These are phyloP conservation scores for Candida sp. DNA, from an alignment of 1,139 yeast species.

Conservation along the genomic window DNA sequence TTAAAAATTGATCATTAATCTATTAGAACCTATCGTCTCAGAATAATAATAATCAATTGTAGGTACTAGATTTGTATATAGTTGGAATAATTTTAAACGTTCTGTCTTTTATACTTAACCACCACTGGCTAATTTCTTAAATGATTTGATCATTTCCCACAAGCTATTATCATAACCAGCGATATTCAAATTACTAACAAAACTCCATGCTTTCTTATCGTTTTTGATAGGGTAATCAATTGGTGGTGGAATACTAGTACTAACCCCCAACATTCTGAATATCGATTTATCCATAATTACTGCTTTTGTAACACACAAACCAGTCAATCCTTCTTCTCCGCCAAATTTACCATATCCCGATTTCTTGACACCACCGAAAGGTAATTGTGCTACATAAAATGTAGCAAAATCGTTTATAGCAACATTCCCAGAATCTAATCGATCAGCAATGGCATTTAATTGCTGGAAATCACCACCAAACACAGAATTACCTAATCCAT, in stretches of 20 bases:
- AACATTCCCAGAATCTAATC: constrained; percentile 79
- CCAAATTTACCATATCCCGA: constrained; percentile 98
- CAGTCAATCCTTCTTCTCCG: constrained; percentile 93
- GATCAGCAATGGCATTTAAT: constrained; percentile 60
- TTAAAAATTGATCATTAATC: too few species aligned
- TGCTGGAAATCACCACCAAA: constrained; percentile 62
- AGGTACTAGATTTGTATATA: too few species aligned
- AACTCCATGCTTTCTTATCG: constrained; percentile 81
- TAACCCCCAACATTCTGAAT: constrained; percentile 52
- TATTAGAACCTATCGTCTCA: too few species aligned
- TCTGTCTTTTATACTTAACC: constrained; percentile 11
- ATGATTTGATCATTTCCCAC: constrained; percentile 56
- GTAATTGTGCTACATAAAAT: constrained; percentile 89
- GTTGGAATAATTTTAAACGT: not conserved
- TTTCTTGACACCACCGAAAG: constrained; percentile 91
- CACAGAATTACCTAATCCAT: constrained; percentile 88
- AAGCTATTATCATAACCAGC: constrained; percentile 81
- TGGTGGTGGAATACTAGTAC: constrained; percentile 81
- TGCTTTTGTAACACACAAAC: constrained; percentile 81
- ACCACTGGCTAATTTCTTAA: constrained; percentile 38
- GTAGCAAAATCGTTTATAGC: constrained; percentile 98
- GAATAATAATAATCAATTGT: too few species aligned
- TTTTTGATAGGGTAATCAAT: constrained; percentile 88
- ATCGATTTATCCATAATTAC: constrained; percentile 82
- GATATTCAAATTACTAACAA: constrained; percentile 74